Percentiles rank a stretch among this genome's conserved stretches.
phyloP scores from a whole-genome alignment of 768 basidiomycete species.

The Wakefieldia striispora region DNA sequence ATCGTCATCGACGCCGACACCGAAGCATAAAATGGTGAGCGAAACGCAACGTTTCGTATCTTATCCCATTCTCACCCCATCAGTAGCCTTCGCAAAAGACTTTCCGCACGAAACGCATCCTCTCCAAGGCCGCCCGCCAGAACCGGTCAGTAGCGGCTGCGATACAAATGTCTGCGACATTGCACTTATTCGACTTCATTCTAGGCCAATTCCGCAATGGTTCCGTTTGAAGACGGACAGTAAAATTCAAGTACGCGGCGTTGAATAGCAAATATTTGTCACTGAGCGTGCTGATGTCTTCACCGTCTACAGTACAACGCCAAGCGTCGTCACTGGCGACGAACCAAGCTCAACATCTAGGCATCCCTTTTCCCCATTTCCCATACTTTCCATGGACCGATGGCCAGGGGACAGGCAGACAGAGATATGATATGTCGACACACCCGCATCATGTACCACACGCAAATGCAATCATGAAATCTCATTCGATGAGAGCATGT shows the following conservation, averaged over 20 bases:
- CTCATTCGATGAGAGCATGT: background rate
- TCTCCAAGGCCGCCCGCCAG: constrained; percentile 94
- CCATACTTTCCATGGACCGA: constrained; percentile 1
- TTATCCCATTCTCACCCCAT: background rate
- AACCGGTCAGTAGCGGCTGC: constrained; percentile 71
- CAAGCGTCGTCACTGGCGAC: constrained; percentile 98
- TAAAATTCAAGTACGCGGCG: constrained; percentile 74
- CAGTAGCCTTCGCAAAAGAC: constrained; percentile 96
- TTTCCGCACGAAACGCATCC: constrained; percentile 94
- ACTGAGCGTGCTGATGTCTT: background rate
- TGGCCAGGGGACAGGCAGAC: constrained; percentile 5
- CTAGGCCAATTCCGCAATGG: constrained; percentile 97
- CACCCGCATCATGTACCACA: constrained; percentile 29
- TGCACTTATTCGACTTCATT: background rate
- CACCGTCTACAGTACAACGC: constrained; percentile 68
- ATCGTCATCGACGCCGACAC: constrained; percentile 30
- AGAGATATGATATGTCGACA: constrained; percentile 18
- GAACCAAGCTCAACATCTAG: constrained; percentile 98
- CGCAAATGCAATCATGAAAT: constrained; percentile 20
- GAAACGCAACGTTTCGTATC: background rate
- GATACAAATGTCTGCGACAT: too few relatives aligned
- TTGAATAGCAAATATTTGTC: background rate
- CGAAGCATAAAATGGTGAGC: constrained; percentile 50
- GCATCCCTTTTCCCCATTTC: too few relatives aligned
- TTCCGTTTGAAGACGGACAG: constrained; percentile 96